A percentile compares a stretch with the other conserved stretches of the same genome.
Conservation (phyloP, 2,329 filamentous ascomycete species). For the Neonectria neomacrospora region DNA sequence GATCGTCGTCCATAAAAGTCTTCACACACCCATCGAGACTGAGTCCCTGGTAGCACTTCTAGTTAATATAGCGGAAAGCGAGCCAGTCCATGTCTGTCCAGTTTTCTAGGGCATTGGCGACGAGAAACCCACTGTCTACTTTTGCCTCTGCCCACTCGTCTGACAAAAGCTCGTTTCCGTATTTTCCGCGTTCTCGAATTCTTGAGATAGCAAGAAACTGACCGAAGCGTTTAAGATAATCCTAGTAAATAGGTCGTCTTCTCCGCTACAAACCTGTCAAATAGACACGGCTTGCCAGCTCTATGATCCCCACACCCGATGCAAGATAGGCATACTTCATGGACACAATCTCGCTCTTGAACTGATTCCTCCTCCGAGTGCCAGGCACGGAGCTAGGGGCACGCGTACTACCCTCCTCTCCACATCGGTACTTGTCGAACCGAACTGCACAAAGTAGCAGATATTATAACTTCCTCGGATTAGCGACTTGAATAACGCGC, state of each 20-base stretch:
- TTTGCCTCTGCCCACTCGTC: conserved; percentile 17
- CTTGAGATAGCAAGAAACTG: neutral
- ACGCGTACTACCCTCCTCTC: conserved; percentile 32
- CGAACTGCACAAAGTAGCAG: conserved; percentile 36
- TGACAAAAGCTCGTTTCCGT: neutral
- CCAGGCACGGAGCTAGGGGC: conserved; percentile 24
- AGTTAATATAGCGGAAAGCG: neutral
- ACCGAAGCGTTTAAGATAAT: conserved; percentile 1
- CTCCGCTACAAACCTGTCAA: conserved; percentile 26
- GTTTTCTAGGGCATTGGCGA: conserved; percentile 4
- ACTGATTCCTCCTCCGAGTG: conserved; percentile 17
- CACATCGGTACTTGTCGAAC: neutral
- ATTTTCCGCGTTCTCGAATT: conserved; percentile 4
- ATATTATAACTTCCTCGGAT: conserved; percentile 34
- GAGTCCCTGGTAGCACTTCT: neutral
- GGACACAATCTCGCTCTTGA: conserved; percentile 35
- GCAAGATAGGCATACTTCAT: conserved; percentile 27
- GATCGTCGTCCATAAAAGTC: neutral
- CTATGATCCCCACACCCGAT: neutral
- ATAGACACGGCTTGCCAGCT: neutral
- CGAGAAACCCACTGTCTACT: neutral
- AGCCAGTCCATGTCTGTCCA: conserved; percentile 7
- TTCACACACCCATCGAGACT: neutral
- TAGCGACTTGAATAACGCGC: conserved; percentile 28
- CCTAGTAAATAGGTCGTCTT: conserved; percentile 18